A percentile compares a stretch with the other conserved stretches of the same genome.
These are phyloP conservation scores for Zygosaccharomyces sapae DNA, from an alignment of 1,139 yeast genomes.

Conservation along the genomic window DNA sequence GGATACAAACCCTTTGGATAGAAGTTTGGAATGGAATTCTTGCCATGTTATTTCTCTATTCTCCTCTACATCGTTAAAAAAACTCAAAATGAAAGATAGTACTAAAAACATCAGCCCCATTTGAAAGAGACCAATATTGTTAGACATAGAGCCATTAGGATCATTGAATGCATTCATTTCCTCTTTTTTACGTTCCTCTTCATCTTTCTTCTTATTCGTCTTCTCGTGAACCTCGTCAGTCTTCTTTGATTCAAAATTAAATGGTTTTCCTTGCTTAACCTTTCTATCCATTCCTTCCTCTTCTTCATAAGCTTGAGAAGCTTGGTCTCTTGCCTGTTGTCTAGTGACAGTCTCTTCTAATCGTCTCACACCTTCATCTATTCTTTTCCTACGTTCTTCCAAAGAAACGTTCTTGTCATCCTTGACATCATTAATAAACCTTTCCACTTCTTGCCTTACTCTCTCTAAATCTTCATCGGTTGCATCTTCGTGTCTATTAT, in stretches of 20 bases:
- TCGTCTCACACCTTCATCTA: conserved; percentile 26
- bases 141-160: conserved; percentile 33
- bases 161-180: conserved; percentile 22
- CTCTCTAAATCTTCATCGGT: conserved; percentile 25
- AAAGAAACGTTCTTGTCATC: conserved; percentile 15
- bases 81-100: conserved; percentile 33
- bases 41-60: conserved; percentile 48
- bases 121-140: conserved; percentile 37
- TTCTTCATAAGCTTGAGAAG: conserved; percentile 4
- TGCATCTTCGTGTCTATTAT: conserved; percentile 13
- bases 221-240: conserved; percentile 17
- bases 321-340: conserved; percentile 18
- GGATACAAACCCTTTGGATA: conserved; percentile 64
- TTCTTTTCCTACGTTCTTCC: conserved; percentile 21
- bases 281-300: conserved; percentile 12
- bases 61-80: conserved; percentile 30
- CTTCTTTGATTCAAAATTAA: conserved; percentile 16
- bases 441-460: conserved; percentile 24
- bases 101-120: conserved; percentile 34
- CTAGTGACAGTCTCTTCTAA: conserved; percentile 24
- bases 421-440: conserved; percentile 22
- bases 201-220: conserved; percentile 26
- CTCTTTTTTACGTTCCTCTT: conserved; percentile 21
- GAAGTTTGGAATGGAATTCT: conserved; percentile 60
- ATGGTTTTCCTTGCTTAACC: conserved; percentile 12